A percentile compares a stretch with the other conserved stretches of the same genome.
phyloP scores from a whole-genome alignment of 2,329 filamentous ascomycete species.

The Tolypocladium album region DNA sequence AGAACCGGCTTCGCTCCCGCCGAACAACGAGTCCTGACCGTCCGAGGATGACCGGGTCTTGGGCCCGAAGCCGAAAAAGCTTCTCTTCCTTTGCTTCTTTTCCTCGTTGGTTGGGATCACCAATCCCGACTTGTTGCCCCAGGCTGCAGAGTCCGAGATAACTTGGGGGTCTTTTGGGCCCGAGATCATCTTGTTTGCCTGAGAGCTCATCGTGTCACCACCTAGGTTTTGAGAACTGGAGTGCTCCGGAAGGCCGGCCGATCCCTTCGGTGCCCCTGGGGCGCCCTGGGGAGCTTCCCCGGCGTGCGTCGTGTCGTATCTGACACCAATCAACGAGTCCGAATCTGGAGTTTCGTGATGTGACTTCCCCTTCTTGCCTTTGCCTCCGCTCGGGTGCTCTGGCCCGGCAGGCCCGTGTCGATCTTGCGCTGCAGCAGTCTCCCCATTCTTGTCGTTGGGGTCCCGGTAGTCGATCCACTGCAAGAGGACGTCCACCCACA shows the following conservation, averaged over 20 bases:
- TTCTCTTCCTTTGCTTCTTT: constrained; percentile 70
- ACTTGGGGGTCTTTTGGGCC: constrained; percentile 73
- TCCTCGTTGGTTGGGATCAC: constrained; percentile 49
- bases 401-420: constrained; percentile 22
- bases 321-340: constrained; percentile 44
- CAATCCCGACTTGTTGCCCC: constrained; percentile 66
- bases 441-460: constrained; percentile 33
- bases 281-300: constrained; percentile 37
- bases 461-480: constrained; percentile 77
- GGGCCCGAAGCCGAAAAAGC: constrained; percentile 60
- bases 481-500: constrained; percentile 84
- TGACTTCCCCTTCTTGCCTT: constrained; percentile 19
- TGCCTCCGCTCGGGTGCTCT: constrained; percentile 12
- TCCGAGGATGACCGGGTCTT: constrained; percentile 50
- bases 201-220: constrained; percentile 24
- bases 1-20: constrained; percentile 33
- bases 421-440: constrained; percentile 21
- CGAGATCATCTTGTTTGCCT: constrained; percentile 54
- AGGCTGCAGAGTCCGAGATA: constrained; percentile 72
- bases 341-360: constrained; percentile 26
- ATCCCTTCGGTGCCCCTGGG: constrained; percentile 24
- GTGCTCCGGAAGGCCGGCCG: constrained; percentile 21
- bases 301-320: constrained; percentile 45
- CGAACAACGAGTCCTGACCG: constrained; percentile 44
- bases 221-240: constrained; percentile 19